phyloP scores from a whole-genome alignment of 208 protist genomes.

The Entamoeba dispar region DNA sequence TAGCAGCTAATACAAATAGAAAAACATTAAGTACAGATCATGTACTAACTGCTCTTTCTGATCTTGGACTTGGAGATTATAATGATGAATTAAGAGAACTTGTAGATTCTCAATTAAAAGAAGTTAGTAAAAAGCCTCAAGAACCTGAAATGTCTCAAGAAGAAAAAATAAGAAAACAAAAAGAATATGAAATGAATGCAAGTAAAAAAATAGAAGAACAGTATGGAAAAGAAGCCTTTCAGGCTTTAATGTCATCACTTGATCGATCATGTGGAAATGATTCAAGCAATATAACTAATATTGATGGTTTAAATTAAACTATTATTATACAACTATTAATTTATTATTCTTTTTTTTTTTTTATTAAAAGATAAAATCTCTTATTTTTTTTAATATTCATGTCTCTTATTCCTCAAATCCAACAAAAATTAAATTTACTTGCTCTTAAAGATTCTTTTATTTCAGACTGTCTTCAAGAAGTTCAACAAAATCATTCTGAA shows the following conservation, averaged over 20 bases:
- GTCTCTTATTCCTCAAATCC: neutral
- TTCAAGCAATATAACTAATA: neutral
- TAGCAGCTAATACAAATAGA: neutral
- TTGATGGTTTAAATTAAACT: neutral
- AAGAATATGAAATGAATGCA: neutral
- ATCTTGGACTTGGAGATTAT: neutral
- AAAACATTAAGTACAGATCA: neutral
- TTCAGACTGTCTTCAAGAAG: neutral
- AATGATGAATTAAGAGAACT: neutral
- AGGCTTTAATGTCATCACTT: neutral
- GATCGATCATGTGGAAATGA: neutral
- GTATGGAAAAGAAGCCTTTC: neutral
- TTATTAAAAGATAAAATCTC: neutral
- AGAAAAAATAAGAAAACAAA: neutral
- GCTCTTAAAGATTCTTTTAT: neutral
- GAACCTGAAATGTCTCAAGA: neutral
- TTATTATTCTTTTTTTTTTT: neutral
- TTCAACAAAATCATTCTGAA: neutral
- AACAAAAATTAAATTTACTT: neutral
- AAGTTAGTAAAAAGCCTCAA: neutral
- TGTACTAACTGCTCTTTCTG: neutral
- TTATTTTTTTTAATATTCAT: neutral
- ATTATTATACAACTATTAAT: neutral
- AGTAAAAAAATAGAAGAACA: neutral
- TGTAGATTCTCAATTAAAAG: neutral